Conservation (phyloP, 805 yeast species). For the Barnettozyma salicaria region DNA sequence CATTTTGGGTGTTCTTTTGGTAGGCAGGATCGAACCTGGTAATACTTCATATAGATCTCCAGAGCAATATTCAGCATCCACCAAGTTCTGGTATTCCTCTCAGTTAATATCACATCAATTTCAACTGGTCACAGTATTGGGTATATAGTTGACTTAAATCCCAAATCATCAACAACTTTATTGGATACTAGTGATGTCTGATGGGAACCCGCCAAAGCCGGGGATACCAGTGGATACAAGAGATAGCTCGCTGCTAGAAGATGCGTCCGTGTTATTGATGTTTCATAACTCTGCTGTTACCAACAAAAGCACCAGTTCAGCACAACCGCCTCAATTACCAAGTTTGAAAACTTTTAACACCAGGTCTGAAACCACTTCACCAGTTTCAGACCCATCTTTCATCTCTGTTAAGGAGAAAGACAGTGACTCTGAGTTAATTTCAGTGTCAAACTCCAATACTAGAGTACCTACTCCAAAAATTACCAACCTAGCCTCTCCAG, state of each 20-base stretch:
- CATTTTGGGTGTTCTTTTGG: too few relatives aligned
- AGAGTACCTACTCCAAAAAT: conserved; percentile 13
- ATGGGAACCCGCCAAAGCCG: neutral
- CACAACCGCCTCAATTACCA: neutral
- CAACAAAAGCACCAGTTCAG: conserved; percentile 12
- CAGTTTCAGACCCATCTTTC: conserved; percentile 14
- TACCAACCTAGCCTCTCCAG: conserved; percentile 34
- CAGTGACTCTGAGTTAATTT: conserved; percentile 1
- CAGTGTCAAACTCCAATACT: conserved; percentile 4
- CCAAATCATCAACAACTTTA: too few relatives aligned
- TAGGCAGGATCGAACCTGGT: too few relatives aligned
- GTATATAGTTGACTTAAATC: too few relatives aligned
- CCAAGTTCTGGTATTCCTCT: too few relatives aligned
- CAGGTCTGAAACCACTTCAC: conserved; percentile 25
- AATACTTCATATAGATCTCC: too few relatives aligned
- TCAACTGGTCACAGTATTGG: too few relatives aligned
- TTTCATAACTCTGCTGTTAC: conserved; percentile 48
- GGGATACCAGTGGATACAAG: too few relatives aligned
- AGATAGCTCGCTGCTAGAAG: conserved; percentile 38
- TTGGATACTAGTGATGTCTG: conserved; percentile 1
- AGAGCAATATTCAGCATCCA: too few relatives aligned
- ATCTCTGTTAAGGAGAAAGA: conserved; percentile 2
- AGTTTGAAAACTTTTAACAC: neutral
- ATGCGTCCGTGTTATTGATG: conserved; percentile 57
- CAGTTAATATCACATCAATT: too few relatives aligned